Conservation (phyloP, 1,284 basidiomycete species). For the Ustilago curta region DNA sequence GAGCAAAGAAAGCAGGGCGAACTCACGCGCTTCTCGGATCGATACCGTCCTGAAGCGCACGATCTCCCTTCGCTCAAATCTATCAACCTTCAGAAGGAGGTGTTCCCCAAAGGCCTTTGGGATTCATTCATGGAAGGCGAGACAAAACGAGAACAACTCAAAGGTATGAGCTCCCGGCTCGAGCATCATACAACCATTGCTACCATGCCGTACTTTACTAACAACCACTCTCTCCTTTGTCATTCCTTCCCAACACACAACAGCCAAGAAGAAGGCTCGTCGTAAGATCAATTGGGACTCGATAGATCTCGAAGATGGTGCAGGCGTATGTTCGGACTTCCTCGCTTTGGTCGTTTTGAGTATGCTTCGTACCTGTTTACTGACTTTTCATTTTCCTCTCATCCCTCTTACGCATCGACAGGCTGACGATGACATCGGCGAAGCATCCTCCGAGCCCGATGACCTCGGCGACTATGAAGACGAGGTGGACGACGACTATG, state of each 20-base stretch:
- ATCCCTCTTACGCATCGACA: background rate
- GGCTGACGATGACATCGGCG: slow-evolving; percentile 56
- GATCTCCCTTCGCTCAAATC: slow-evolving; percentile 52
- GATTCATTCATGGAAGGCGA: slow-evolving; percentile 64
- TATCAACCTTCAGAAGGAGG: slow-evolving; percentile 57
- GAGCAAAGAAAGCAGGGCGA: slow-evolving; percentile 52
- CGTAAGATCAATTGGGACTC: slow-evolving; percentile 62
- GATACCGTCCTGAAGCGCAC: slow-evolving; percentile 57
- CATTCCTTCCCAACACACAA: background rate
- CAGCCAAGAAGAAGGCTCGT: slow-evolving; percentile 40
- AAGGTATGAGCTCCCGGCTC: slow-evolving; percentile 15
- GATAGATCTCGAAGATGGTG: slow-evolving; percentile 56
- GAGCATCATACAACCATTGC: background rate
- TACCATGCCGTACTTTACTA: background rate
- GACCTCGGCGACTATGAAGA: slow-evolving; percentile 67
- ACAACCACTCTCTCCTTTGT: background rate
- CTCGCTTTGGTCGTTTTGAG: background rate
- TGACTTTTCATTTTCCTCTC: background rate
- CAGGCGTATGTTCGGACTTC: slow-evolving; percentile 7
- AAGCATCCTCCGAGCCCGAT: slow-evolving; percentile 60
- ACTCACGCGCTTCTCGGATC: slow-evolving; percentile 60
- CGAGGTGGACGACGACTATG: slow-evolving; percentile 68
- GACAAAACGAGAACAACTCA: slow-evolving; percentile 48
- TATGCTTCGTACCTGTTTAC: too few relatives aligned
- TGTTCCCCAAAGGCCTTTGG: slow-evolving; percentile 65